Conservation (phyloP, 768 basidiomycete species). For the Suillus spraguei region DNA sequence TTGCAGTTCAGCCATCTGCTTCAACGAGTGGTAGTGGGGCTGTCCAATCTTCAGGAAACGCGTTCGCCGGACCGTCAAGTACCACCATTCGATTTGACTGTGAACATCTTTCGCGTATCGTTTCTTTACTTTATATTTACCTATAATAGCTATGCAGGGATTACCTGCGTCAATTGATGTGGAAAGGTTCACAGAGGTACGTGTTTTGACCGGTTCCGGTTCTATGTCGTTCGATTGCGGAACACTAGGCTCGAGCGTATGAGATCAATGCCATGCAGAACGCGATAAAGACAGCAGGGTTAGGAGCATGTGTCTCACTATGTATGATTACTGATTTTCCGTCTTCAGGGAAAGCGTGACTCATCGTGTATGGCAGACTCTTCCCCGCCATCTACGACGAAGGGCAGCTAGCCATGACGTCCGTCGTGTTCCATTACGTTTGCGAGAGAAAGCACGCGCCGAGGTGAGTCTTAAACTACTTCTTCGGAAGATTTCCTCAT, state of each 20-base stretch:
- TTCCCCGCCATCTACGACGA: conserved; percentile 89
- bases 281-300: conserved; percentile 83
- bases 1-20: conserved; percentile 54
- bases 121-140: neutral
- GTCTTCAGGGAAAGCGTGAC: conserved; percentile 62
- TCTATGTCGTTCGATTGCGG: conserved; percentile 8
- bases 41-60: conserved; percentile 24
- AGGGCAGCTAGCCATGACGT: conserved; percentile 95
- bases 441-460: conserved; percentile 78
- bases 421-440: conserved; percentile 81
- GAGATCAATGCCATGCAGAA: conserved; percentile 91
- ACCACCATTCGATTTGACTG: conserved; percentile 41
- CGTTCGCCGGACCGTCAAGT: conserved; percentile 44
- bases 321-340: neutral
- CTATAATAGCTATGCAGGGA: conserved; percentile 49
- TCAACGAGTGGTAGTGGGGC: conserved; percentile 15
- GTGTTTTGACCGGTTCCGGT: conserved; percentile 11
- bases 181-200: conserved; percentile 85
- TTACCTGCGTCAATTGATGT: conserved; percentile 81
- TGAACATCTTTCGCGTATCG: conserved; percentile 24
- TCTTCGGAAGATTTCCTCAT: conserved; percentile 32
- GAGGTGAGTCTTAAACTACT: conserved; percentile 56
- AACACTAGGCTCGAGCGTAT: conserved; percentile 73
- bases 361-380: conserved; percentile 87
- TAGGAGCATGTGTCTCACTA: conserved; percentile 14